These are phyloP conservation scores for Boletus patriciae DNA, from an alignment of 768 basidiomycete species.

Conservation along the genomic window DNA sequence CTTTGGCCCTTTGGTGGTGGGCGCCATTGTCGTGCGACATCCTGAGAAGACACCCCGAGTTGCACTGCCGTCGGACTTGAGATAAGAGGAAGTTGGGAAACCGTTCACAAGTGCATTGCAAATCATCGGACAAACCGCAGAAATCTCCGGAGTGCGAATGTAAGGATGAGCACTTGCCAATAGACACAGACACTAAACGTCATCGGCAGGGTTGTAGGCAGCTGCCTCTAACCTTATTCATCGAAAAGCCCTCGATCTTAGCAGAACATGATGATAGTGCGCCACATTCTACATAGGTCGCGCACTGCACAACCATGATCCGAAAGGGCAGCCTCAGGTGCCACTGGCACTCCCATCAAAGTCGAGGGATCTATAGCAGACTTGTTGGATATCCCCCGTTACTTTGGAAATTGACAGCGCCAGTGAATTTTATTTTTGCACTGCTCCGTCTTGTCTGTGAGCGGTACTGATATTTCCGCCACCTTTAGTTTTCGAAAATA, in stretches of 20 bases:
- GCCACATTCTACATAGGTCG: background rate
- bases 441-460: background rate
- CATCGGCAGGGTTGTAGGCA: constrained; percentile 10
- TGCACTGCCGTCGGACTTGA: background rate
- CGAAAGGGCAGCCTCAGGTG: background rate
- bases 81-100: background rate
- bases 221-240: constrained; percentile 8
- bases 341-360: background rate
- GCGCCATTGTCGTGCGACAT: background rate
- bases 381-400: background rate
- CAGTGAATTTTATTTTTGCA: background rate
- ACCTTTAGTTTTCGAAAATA: background rate
- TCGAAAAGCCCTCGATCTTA: constrained; percentile 6
- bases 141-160: constrained; percentile 2
- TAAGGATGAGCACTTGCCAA: background rate
- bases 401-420: background rate
- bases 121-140: background rate
- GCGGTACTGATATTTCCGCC: background rate
- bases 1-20: background rate
- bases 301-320: constrained; percentile 12
- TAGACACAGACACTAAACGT: background rate
- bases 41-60: background rate
- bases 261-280: constrained; percentile 6
- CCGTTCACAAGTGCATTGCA: background rate
- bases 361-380: background rate